Evolutionary conservation across 768 basidiomycete genomes (phyloP).

Genomic region (Brasilioporus rufonigricans): DNA sequence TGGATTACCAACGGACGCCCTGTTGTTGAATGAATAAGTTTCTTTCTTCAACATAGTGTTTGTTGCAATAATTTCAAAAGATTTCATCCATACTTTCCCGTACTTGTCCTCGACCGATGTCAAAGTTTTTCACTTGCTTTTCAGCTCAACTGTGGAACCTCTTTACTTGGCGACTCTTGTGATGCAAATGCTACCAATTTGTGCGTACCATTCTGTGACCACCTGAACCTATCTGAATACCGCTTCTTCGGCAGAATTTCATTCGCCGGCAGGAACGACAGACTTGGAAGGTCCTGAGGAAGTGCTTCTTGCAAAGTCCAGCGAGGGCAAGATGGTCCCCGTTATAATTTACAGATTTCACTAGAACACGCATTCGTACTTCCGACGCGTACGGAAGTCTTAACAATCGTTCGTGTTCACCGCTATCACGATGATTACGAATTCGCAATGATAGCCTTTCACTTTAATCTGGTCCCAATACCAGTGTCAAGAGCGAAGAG

Average conservation of each 20-base stretch:
- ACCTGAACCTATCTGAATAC: not conserved
- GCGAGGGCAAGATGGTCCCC: not conserved
- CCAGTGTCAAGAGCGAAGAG: not conserved
- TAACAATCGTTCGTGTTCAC: not conserved
- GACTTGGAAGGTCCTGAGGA: not conserved
- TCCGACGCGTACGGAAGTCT: constrained; percentile 1
- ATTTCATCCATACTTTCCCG: not conserved
- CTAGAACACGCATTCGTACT: not conserved
- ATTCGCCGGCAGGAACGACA: constrained; percentile 10
- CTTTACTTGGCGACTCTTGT: not conserved
- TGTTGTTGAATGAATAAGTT: not conserved
- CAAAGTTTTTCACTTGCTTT: not conserved
- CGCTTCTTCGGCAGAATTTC: constrained; percentile 1
- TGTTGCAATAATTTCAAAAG: not conserved
- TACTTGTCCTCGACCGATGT: not conserved
- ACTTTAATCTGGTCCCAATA: not conserved
- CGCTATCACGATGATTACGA: not conserved
- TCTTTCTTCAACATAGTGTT: too few species aligned
- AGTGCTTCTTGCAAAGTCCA: not conserved
- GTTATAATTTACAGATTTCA: not conserved
- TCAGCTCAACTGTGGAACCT: not conserved
- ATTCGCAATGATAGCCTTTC: not conserved
- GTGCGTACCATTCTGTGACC: not conserved
- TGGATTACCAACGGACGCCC: not conserved
- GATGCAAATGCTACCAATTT: not conserved